These are phyloP conservation scores for Solanum neorickii DNA, from an alignment of 257 asterid species.

Conservation along the genomic window DNA sequence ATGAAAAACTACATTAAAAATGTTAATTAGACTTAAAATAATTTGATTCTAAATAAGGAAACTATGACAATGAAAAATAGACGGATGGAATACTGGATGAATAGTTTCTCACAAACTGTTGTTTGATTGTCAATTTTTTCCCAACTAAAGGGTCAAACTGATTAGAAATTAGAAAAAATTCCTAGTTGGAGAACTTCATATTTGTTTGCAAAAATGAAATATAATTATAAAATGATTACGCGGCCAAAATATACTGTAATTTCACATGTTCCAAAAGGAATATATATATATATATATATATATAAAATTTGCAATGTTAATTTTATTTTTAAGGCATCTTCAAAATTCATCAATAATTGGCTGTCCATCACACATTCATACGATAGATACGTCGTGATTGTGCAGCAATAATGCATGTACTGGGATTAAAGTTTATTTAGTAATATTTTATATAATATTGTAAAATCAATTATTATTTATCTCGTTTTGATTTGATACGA, in stretches of 20 bases:
- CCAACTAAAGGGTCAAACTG: background rate
- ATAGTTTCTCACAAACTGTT: background rate
- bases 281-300: too few relatives aligned
- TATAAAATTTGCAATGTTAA: background rate
- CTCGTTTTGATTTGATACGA: background rate
- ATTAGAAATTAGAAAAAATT: background rate
- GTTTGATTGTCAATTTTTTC: background rate
- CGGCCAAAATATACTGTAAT: background rate
- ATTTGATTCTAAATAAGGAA: fast-evolving
- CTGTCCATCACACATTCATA: background rate
- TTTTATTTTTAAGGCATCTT: background rate
- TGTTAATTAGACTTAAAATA: fast-evolving
- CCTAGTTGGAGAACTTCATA: background rate
- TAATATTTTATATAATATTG: background rate
- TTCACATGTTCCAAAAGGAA: background rate
- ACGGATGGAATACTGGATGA: too few relatives aligned
- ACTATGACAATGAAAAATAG: too few relatives aligned
- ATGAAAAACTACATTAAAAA: fast-evolving
- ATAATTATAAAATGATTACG: background rate
- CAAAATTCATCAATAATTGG: background rate
- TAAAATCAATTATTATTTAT: background rate
- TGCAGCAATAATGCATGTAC: background rate
- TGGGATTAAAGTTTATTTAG: background rate
- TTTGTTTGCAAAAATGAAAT: background rate
- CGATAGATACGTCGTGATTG: background rate